Conservation (phyloP, 257 asterid species). For the Nicotiana tabacum region DNA sequence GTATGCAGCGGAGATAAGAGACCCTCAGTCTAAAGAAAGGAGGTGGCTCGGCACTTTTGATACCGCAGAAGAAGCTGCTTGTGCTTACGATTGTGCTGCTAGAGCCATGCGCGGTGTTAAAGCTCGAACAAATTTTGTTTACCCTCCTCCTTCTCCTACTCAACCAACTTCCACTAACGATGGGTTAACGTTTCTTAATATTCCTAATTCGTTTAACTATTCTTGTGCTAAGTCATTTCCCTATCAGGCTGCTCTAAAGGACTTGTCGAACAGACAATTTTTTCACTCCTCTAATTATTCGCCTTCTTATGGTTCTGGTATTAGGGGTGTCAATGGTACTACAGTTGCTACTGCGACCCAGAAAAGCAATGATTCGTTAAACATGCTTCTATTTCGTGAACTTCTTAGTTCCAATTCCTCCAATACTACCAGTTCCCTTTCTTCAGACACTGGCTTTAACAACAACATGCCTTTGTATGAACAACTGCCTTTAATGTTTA, state of each 20-base stretch:
- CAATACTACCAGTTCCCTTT: neutral
- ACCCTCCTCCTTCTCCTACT: conserved; percentile 36
- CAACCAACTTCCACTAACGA: conserved; percentile 9
- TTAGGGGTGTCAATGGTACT: neutral
- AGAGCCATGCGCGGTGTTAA: conserved; percentile 91
- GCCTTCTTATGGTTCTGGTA: conserved; percentile 28
- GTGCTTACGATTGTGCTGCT: conserved; percentile 90
- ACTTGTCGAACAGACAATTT: neutral
- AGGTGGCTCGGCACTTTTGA: conserved; percentile 94
- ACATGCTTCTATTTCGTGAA: conserved; percentile 37
- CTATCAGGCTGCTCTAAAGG: neutral
- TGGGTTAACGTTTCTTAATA: neutral
- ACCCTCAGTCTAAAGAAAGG: conserved; percentile 79
- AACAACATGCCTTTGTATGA: conserved; percentile 14
- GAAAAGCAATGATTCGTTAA: neutral
- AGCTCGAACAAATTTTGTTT: conserved; percentile 77
- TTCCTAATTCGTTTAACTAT: neutral
- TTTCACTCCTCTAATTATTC: neutral
- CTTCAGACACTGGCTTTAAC: neutral
- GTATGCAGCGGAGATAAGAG: conserved; percentile 89
- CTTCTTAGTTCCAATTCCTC: conserved; percentile 22
- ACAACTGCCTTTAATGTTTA: conserved; percentile 21
- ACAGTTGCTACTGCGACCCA: neutral
- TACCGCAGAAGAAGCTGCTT: conserved; percentile 93
- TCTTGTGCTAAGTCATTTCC: neutral